Evolutionary conservation across 352 stramenopile genomes (phyloP).

Genomic region (Globisporangium canariense): DNA sequence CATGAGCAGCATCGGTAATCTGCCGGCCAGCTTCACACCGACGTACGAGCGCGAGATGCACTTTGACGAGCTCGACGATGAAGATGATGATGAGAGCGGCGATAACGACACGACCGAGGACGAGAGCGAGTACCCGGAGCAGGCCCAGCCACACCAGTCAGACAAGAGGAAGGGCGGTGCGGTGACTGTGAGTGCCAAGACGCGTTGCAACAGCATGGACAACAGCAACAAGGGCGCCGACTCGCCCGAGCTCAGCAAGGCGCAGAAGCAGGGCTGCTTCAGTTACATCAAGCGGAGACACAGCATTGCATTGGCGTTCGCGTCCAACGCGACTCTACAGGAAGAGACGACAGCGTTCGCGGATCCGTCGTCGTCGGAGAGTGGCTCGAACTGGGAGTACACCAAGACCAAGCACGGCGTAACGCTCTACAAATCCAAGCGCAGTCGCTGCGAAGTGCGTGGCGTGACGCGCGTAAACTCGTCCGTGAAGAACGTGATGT

Average conservation of each 20-base stretch:
- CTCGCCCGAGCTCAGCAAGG: slow-evolving; percentile 33
- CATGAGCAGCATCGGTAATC: background rate
- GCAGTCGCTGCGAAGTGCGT: slow-evolving; percentile 72
- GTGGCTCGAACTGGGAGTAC: slow-evolving; percentile 52
- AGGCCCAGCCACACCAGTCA: background rate
- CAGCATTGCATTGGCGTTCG: slow-evolving; percentile 69
- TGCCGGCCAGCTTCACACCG: slow-evolving; percentile 10
- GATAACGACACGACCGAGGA: slow-evolving; percentile 18
- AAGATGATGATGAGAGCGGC: slow-evolving; percentile 12
- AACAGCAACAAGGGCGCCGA: slow-evolving; percentile 1
- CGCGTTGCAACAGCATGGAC: slow-evolving; percentile 22
- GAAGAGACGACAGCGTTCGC: slow-evolving; percentile 1
- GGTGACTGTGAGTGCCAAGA: background rate
- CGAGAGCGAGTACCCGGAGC: slow-evolving; percentile 14
- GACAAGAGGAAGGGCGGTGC: background rate
- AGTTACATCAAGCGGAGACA: slow-evolving; percentile 79
- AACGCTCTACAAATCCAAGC: slow-evolving; percentile 63
- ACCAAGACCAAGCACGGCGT: slow-evolving; percentile 69
- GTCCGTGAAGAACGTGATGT: slow-evolving; percentile 84
- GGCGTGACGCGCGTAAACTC: slow-evolving; percentile 70
- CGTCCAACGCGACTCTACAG: slow-evolving; percentile 26
- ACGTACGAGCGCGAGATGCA: slow-evolving; percentile 10
- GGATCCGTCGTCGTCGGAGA: slow-evolving; percentile 3
- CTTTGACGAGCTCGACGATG: slow-evolving; percentile 24
- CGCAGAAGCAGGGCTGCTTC: slow-evolving; percentile 81